Conservation (phyloP, 305 asterid genomes). For the Fraxinus dipetala region DNA sequence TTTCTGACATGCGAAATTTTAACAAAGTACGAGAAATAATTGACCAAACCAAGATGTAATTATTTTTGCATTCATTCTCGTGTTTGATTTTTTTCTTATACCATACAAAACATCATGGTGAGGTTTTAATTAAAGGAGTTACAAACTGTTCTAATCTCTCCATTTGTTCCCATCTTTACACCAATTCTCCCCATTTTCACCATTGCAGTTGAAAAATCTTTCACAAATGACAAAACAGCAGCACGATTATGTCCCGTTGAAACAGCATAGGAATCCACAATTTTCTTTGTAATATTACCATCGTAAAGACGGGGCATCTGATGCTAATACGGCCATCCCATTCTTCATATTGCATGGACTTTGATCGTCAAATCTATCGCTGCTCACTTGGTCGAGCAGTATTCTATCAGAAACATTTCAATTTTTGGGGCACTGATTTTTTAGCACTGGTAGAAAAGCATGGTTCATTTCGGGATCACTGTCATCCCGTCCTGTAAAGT, state of each 20-base stretch:
- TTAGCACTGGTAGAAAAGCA: conserved; percentile 13
- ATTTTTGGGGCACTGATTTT: conserved; percentile 20
- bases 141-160: conserved; percentile 33
- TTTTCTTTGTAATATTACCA: conserved; percentile 13
- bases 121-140: conserved; percentile 22
- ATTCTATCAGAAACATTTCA: conserved; percentile 26
- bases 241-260: neutral
- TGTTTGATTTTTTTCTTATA: neutral
- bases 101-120: neutral
- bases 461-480: conserved; percentile 31
- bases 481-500: conserved; percentile 16
- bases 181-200: conserved; percentile 12
- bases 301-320: conserved; percentile 37
- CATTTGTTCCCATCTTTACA: conserved; percentile 23
- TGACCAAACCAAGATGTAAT: neutral
- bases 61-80: neutral
- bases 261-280: conserved; percentile 27
- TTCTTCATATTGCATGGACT: conserved; percentile 24
- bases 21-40: too few relatives aligned
- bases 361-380: conserved; percentile 25
- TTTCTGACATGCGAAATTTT: neutral
- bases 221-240: neutral
- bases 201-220: conserved; percentile 20
- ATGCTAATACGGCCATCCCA: conserved; percentile 31
- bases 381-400: conserved; percentile 20